phyloP scores from a whole-genome alignment of 352 stramenopile species.

The Blastocystis sp. region DNA sequence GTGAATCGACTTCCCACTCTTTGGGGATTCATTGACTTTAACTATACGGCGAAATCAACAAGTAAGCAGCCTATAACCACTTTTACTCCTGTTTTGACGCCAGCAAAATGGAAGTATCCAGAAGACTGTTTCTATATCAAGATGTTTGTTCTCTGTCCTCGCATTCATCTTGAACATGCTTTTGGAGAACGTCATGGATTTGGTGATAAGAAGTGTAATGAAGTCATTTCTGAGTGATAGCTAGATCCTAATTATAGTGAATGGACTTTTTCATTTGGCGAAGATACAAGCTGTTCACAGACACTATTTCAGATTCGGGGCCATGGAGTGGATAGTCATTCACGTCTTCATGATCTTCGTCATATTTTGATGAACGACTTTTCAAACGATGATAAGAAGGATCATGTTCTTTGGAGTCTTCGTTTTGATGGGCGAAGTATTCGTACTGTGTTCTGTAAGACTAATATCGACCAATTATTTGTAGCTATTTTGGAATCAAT shows the following conservation, averaged over 20 bases:
- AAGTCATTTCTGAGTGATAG: neutral
- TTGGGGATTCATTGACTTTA: slow-evolving; percentile 37
- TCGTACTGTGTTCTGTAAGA: slow-evolving; percentile 4
- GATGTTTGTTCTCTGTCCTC: slow-evolving; percentile 28
- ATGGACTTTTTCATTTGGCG: slow-evolving; percentile 23
- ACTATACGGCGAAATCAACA: neutral
- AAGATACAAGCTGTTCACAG: neutral
- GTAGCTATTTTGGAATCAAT: slow-evolving; percentile 21
- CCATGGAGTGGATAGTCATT: slow-evolving; percentile 9
- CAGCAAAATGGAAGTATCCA: slow-evolving; percentile 27
- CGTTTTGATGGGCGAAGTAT: slow-evolving; percentile 42
- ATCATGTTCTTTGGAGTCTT: slow-evolving; percentile 56
- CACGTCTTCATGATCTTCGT: slow-evolving; percentile 42
- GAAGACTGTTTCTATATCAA: slow-evolving; percentile 51
- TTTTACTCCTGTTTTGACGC: neutral
- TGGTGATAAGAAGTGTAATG: neutral
- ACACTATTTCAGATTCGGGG: slow-evolving; percentile 47
- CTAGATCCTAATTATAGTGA: slow-evolving; percentile 9
- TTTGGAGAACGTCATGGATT: slow-evolving; percentile 8
- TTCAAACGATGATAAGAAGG: slow-evolving; percentile 15
- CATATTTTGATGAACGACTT: slow-evolving; percentile 47
- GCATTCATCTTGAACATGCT: neutral
- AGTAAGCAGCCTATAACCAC: neutral
- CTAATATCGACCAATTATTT: neutral
- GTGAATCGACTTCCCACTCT: neutral